Percentiles rank a stretch among this genome's conserved stretches.
phyloP scores from a whole-genome alignment of 202 grass and related monocot genomes.

The Bolboschoenoplectus hybrid region DNA sequence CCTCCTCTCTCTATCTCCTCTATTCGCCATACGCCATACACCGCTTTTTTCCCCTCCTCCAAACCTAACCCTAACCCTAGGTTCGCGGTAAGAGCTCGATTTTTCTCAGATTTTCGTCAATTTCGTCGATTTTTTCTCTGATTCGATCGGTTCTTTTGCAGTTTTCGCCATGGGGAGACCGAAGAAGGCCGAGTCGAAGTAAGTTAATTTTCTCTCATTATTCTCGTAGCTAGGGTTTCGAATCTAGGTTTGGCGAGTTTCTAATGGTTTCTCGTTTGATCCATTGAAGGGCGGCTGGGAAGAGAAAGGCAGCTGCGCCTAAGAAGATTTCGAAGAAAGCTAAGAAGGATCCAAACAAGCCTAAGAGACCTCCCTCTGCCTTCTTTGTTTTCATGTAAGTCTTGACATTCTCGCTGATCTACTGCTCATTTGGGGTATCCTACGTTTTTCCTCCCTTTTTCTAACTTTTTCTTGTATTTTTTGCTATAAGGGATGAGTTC shows the following conservation, averaged over 20 bases:
- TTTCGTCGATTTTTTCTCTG: not conserved
- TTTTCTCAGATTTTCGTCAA: not conserved
- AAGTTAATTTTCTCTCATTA: not conserved
- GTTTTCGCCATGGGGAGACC: constrained; percentile 40
- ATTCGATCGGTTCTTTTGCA: constrained; percentile 23
- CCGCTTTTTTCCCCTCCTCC: constrained; percentile 43
- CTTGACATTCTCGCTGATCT: not conserved
- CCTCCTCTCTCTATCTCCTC: constrained; percentile 29
- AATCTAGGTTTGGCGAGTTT: not conserved
- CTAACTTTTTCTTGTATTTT: not conserved
- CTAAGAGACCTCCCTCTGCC: constrained; percentile 77
- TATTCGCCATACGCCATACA: constrained; percentile 5
- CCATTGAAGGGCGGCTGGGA: constrained; percentile 43
- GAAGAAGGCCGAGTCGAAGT: constrained; percentile 66
- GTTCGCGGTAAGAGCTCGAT: constrained; percentile 28
- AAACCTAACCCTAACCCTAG: constrained; percentile 49
- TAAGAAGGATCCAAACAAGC: constrained; percentile 69
- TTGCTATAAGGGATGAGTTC: constrained; percentile 68
- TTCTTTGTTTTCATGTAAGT: constrained; percentile 94
- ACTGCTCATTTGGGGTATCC: not conserved
- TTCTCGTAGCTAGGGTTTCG: constrained; percentile 25
- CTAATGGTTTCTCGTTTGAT: constrained; percentile 20
- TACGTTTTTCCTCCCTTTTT: constrained; percentile 37
- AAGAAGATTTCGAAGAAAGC: constrained; percentile 41
- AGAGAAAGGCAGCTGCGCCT: constrained; percentile 36